Evolutionary conservation across 2,329 filamentous ascomycete species (phyloP).

Genomic region (Claviceps lovelessii): DNA sequence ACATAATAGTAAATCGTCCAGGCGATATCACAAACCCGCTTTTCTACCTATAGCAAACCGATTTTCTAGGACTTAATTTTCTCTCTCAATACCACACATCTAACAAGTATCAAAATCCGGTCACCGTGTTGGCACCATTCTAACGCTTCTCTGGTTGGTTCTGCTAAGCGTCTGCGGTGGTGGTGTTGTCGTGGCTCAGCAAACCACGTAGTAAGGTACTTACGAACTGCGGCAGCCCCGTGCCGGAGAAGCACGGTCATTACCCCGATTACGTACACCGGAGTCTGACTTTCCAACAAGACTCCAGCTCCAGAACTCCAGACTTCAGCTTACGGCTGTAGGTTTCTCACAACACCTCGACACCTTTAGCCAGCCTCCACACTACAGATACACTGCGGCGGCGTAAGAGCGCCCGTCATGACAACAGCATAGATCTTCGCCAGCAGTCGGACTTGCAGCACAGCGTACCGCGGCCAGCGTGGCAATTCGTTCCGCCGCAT

Average conservation of each 20-base stretch:
- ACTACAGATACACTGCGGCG: not conserved
- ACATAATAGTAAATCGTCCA: no score
- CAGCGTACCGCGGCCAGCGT: not conserved
- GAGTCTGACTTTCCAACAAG: not conserved
- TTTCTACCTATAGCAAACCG: no score
- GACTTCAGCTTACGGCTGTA: not conserved
- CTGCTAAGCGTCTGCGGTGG: not conserved
- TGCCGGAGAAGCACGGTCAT: not conserved
- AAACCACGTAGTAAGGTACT: not conserved
- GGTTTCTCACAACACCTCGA: not conserved
- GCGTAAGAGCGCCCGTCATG: conserved; percentile 4
- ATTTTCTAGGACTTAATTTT: no score
- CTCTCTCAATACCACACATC: no score
- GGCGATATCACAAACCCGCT: no score
- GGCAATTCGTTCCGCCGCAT: not conserved
- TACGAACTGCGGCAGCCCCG: not conserved
- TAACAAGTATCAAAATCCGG: no score
- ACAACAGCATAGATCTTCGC: not conserved
- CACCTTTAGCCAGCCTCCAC: not conserved
- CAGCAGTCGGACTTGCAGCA: not conserved
- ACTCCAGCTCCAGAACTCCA: not conserved
- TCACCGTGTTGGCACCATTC: not conserved
- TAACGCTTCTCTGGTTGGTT: not conserved
- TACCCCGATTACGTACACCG: not conserved
- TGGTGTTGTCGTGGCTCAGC: not conserved